phyloP scores from a whole-genome alignment of 163 green algal species.

The Trebouxiophyceae sp. region DNA sequence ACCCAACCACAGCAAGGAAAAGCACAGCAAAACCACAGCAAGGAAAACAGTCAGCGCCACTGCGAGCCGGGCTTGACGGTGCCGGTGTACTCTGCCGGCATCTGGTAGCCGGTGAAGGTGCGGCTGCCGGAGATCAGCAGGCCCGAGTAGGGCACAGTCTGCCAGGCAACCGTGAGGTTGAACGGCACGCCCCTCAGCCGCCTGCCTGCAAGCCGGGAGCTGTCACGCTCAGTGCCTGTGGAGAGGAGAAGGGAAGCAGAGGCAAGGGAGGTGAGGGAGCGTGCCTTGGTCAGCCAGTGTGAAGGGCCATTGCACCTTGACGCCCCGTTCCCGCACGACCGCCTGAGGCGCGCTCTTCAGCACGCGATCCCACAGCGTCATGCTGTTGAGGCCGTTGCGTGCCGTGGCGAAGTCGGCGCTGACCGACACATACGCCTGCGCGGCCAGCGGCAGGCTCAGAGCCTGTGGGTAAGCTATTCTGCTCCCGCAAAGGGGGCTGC shows the following conservation, averaged over 20 bases:
- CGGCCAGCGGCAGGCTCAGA: too few relatives aligned
- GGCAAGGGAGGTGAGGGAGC: too few relatives aligned
- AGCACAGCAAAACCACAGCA: too few relatives aligned
- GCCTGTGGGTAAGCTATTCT: too few relatives aligned
- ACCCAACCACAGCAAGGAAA: too few relatives aligned
- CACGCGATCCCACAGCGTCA: constrained; percentile 73
- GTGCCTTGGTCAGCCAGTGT: neutral
- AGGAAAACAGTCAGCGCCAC: too few relatives aligned
- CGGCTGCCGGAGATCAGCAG: constrained; percentile 6
- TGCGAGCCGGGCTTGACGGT: too few relatives aligned
- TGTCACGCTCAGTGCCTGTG: too few relatives aligned
- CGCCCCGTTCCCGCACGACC: neutral
- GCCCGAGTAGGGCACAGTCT: constrained; percentile 57
- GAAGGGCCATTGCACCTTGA: neutral
- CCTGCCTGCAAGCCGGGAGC: neutral
- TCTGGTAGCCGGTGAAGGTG: constrained; percentile 9
- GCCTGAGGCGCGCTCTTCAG: constrained; percentile 24
- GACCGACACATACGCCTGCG: constrained; percentile 49
- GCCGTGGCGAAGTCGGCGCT: constrained; percentile 58
- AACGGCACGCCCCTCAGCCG: constrained; percentile 39
- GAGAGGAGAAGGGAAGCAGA: too few relatives aligned
- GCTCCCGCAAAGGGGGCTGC: neutral
- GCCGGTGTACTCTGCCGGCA: neutral
- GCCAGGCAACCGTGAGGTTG: constrained; percentile 75
- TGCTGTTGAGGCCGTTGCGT: constrained; percentile 39